Evolutionary conservation across 257 asterid species (phyloP).

Genomic region (Perilla frutescens): DNA sequence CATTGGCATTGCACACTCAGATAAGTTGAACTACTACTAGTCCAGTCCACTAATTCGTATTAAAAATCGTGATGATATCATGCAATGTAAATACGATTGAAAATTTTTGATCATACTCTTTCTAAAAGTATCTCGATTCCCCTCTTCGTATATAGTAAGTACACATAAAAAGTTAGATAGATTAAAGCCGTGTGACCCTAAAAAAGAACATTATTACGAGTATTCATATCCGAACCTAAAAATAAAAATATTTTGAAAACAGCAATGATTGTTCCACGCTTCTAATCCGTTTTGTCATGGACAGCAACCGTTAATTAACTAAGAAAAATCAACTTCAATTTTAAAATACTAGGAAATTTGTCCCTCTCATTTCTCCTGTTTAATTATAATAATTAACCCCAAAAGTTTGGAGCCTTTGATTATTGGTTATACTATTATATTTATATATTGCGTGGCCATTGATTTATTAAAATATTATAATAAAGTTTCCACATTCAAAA

Average conservation of each 20-base stretch:
- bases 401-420: slow-evolving; percentile 32
- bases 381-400: slow-evolving; percentile 22
- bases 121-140: no score
- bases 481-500: background rate
- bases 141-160: no score
- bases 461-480: background rate
- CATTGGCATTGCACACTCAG: background rate
- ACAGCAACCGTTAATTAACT: slow-evolving; percentile 22
- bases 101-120: no score
- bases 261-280: background rate
- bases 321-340: background rate
- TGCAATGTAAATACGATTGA: no score
- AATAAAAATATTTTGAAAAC: background rate
- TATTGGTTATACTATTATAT: slow-evolving; percentile 3
- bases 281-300: slow-evolving; percentile 14
- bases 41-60: no score
- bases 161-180: no score
- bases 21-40: background rate
- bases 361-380: slow-evolving; percentile 36
- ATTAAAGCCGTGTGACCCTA: no score
- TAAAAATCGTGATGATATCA: no score
- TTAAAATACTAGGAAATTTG: slow-evolving; percentile 15
- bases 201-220: no score
- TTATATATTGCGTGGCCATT: slow-evolving; percentile 19
- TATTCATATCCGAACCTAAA: background rate